These are phyloP conservation scores for Chimonanthus praecox DNA, from an alignment of 164 flowering plant genomes.

Conservation along the genomic window DNA sequence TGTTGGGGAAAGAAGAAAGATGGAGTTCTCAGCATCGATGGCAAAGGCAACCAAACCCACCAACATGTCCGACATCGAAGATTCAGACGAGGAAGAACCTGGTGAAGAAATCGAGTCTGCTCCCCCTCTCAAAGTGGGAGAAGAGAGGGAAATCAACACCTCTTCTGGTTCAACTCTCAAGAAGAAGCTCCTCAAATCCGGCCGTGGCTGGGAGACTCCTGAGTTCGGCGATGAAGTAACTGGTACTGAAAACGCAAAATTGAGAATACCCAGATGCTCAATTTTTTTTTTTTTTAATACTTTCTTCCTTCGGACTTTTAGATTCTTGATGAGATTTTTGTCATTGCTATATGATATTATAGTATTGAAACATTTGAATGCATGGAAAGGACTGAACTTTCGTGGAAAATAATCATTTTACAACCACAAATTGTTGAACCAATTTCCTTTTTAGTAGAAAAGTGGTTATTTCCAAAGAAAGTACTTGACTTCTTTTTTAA, in stretches of 20 bases:
- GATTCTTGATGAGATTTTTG: not conserved
- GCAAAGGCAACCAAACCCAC: slow-evolving; percentile 15
- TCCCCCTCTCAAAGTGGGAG: slow-evolving; percentile 67
- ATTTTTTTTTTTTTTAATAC: not conserved
- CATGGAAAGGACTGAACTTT: not conserved
- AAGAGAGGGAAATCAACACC: slow-evolving; percentile 46
- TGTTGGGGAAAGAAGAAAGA: not conserved
- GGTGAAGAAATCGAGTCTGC: slow-evolving; percentile 73
- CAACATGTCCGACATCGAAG: slow-evolving; percentile 27
- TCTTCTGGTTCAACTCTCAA: slow-evolving; percentile 27
- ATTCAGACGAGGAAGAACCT: slow-evolving; percentile 53
- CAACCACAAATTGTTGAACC: too few relatives aligned
- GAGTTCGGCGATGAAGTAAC: slow-evolving; percentile 62
- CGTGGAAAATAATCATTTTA: too few relatives aligned
- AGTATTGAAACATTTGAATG: not conserved
- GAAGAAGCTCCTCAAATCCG: slow-evolving; percentile 63
- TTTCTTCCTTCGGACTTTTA: not conserved
- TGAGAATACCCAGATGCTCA: not conserved
- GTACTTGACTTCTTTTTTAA: too few relatives aligned
- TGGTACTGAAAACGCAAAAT: slow-evolving; percentile 24
- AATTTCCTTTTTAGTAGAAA: too few relatives aligned
- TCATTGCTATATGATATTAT: not conserved
- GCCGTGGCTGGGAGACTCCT: slow-evolving; percentile 58
- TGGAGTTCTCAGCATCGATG: slow-evolving; percentile 2
- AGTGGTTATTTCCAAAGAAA: too few relatives aligned